Evolutionary conservation across 495 filamentous ascomycete genomes (phyloP).

Genomic region (Hypoxylon cercidicola): DNA sequence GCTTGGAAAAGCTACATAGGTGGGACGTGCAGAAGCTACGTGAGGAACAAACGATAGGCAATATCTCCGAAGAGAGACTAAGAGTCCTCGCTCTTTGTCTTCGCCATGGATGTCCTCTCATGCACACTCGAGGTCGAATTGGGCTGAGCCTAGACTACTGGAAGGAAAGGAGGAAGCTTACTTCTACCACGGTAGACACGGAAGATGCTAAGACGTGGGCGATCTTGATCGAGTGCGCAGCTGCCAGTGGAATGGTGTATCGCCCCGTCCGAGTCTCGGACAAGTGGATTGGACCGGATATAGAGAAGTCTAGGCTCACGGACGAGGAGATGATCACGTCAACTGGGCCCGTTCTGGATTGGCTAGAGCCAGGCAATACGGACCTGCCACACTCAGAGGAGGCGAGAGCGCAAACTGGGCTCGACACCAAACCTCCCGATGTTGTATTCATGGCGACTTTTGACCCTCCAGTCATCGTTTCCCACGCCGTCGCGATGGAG

Average conservation of each 20-base stretch:
- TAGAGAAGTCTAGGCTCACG: constrained; percentile 61
- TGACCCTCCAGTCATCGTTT: constrained; percentile 83
- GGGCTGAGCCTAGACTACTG: constrained; percentile 90
- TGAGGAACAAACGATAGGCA: constrained; percentile 56
- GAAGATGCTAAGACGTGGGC: constrained; percentile 63
- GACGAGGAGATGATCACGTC: constrained; percentile 55
- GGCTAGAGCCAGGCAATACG: constrained; percentile 68
- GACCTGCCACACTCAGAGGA: constrained; percentile 56
- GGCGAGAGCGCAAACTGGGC: constrained; percentile 43
- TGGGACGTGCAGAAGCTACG: constrained; percentile 73
- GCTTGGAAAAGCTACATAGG: constrained; percentile 69
- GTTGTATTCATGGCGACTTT: constrained; percentile 85
- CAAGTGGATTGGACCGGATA: constrained; percentile 70
- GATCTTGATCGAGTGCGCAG: constrained; percentile 70
- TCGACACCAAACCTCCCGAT: constrained; percentile 68
- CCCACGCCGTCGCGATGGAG: constrained; percentile 70
- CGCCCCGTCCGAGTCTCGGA: constrained; percentile 70
- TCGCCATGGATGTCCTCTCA: constrained; percentile 77
- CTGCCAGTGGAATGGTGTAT: constrained; percentile 61
- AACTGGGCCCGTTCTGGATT: constrained; percentile 66
- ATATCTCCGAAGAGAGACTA: constrained; percentile 62
- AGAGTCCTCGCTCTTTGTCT: constrained; percentile 68
- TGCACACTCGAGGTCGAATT: constrained; percentile 77
- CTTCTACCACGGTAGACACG: constrained; percentile 45
- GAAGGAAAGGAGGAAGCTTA: constrained; percentile 69